These are phyloP conservation scores for Saururus chinensis DNA, from an alignment of 164 flowering plant genomes.

Conservation along the genomic window DNA sequence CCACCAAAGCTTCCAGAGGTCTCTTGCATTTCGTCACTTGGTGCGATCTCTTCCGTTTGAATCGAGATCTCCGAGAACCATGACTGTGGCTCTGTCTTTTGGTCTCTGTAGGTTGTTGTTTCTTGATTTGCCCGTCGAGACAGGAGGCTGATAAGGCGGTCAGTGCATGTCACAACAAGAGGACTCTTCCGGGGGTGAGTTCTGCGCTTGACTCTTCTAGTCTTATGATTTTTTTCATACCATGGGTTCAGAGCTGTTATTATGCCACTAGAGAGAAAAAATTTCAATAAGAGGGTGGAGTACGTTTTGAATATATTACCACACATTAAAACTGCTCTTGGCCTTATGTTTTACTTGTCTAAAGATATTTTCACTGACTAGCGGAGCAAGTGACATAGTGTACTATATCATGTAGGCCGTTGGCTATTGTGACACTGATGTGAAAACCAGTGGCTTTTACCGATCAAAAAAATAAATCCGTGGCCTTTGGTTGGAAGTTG, in stretches of 20 bases:
- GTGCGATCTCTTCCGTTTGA: background rate
- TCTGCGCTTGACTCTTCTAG: background rate
- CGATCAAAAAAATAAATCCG: too few relatives aligned
- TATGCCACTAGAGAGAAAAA: background rate
- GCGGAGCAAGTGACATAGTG: too few relatives aligned
- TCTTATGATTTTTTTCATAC: background rate
- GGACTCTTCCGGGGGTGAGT: conserved; percentile 84
- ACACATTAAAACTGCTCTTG: too few relatives aligned
- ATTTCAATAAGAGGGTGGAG: background rate
- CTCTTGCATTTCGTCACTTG: background rate
- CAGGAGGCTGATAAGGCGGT: conserved; percentile 94
- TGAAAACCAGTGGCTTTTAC: too few relatives aligned
- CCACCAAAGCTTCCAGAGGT: conserved; percentile 86
- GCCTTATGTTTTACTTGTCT: too few relatives aligned
- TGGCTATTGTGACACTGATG: too few relatives aligned
- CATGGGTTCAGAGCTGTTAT: background rate
- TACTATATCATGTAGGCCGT: too few relatives aligned
- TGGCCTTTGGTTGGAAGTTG: too few relatives aligned
- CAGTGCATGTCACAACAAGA: conserved; percentile 84
- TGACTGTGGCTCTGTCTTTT: conserved; percentile 13
- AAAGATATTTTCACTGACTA: too few relatives aligned
- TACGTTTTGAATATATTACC: too few relatives aligned
- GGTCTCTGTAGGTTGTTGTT: conserved; percentile 70
- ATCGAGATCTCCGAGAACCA: conserved; percentile 14
- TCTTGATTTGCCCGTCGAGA: conserved; percentile 85